phyloP scores from a whole-genome alignment of 768 basidiomycete genomes.

The Grammothele lineata region DNA sequence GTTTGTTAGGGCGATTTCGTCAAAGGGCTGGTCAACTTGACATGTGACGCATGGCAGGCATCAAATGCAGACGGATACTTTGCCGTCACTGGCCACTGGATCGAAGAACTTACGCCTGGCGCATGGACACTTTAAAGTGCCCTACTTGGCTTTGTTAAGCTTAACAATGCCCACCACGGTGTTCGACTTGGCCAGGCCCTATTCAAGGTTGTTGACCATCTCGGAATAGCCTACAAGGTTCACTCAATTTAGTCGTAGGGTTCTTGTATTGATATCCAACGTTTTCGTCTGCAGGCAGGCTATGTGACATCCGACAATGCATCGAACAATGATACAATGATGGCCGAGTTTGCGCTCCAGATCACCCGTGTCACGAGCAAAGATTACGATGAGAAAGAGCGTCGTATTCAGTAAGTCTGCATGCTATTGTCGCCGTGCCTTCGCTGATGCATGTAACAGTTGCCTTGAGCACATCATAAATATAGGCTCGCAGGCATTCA shows the following conservation, averaged over 20 bases:
- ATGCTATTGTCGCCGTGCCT: neutral
- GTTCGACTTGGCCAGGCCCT: constrained; percentile 34
- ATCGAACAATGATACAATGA: constrained; percentile 34
- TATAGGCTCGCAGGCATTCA: constrained; percentile 26
- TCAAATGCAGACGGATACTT: constrained; percentile 35
- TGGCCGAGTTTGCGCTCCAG: constrained; percentile 20
- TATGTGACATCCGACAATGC: constrained; percentile 37
- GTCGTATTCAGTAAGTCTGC: constrained; percentile 13
- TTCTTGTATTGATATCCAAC: no score
- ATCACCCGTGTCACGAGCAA: constrained; percentile 2
- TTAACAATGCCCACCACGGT: constrained; percentile 36
- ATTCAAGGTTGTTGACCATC: constrained; percentile 27
- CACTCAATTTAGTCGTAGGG: neutral
- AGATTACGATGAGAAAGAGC: constrained; percentile 3
- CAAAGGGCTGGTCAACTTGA: constrained; percentile 31
- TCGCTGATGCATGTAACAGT: constrained; percentile 11
- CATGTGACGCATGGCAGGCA: constrained; percentile 40
- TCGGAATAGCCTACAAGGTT: constrained; percentile 31
- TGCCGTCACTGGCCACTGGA: constrained; percentile 37
- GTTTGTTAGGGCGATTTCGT: no score
- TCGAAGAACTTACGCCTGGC: constrained; percentile 25
- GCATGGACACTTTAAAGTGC: constrained; percentile 28
- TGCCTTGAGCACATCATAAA: constrained; percentile 34
- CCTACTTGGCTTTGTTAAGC: constrained; percentile 31
- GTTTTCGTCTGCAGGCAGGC: constrained; percentile 29